Conservation (phyloP, 768 basidiomycete genomes). For the Tubosaeta sp. region DNA sequence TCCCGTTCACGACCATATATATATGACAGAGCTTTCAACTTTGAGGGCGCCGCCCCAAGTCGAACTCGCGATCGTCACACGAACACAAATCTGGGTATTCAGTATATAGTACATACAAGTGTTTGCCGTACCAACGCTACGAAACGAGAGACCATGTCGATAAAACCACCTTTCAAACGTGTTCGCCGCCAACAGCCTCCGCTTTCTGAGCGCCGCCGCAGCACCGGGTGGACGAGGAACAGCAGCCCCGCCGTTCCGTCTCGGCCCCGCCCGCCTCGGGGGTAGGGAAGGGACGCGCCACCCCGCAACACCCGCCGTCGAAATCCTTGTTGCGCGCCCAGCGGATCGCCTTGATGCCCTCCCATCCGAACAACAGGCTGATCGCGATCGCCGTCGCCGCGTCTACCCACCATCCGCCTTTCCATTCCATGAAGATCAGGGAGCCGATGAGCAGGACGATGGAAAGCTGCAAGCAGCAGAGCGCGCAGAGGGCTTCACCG, state of each 20-base stretch:
- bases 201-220: conserved; percentile 1
- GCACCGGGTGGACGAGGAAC: background rate
- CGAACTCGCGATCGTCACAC: background rate
- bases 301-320: conserved; percentile 36
- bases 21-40: too few species aligned
- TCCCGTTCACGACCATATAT: too few species aligned
- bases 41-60: too few species aligned
- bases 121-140: background rate
- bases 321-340: conserved; percentile 36
- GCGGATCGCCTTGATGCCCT: conserved; percentile 40
- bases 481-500: conserved; percentile 42
- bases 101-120: background rate
- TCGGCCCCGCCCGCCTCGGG: conserved; percentile 3
- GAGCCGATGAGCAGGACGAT: conserved; percentile 40
- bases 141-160: background rate
- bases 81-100: background rate
- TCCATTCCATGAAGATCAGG: conserved; percentile 37
- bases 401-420: conserved; percentile 49
- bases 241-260: background rate
- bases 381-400: conserved; percentile 39
- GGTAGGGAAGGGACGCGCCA: too few species aligned
- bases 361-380: conserved; percentile 41
- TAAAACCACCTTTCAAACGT: background rate
- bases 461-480: conserved; percentile 43
- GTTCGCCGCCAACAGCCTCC: background rate